Percentiles rank a stretch among this genome's conserved stretches.
Evolutionary conservation across 371 early-diverging fungal genomes (phyloP).

Genomic region (Mortierella sp.): DNA sequence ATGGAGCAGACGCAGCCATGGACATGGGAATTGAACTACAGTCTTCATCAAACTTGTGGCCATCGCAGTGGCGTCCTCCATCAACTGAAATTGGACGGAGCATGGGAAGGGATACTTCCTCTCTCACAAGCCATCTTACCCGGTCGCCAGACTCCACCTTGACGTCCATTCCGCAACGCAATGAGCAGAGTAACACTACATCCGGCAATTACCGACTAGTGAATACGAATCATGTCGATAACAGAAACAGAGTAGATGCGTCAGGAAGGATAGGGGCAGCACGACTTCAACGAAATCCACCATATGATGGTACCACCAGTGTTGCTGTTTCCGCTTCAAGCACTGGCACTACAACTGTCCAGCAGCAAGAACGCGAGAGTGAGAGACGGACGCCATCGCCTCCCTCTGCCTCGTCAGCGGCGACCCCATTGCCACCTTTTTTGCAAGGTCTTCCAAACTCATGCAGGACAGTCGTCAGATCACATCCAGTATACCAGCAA

Average conservation of each 20-base stretch:
- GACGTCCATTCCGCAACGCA: neutral
- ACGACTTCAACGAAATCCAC: constrained; percentile 6
- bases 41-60: neutral
- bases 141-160: too few species aligned
- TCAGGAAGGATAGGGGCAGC: neutral
- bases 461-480: constrained; percentile 22
- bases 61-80: neutral
- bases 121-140: too few species aligned
- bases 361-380: neutral
- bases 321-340: neutral
- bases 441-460: constrained; percentile 11
- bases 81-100: too few species aligned
- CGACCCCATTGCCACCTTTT: constrained; percentile 6
- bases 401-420: neutral
- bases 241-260: constrained; percentile 5
- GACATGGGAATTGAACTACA: too few species aligned
- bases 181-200: neutral
- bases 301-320: neutral
- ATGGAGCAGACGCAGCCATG: too few species aligned
- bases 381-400: neutral
- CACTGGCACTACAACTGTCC: neutral
- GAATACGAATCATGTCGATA: constrained; percentile 11
- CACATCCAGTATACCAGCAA: constrained; percentile 30
- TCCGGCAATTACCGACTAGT: constrained; percentile 15
- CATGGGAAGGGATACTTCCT: too few species aligned